Conservation (phyloP, 805 yeast species). For the Candida montana region DNA sequence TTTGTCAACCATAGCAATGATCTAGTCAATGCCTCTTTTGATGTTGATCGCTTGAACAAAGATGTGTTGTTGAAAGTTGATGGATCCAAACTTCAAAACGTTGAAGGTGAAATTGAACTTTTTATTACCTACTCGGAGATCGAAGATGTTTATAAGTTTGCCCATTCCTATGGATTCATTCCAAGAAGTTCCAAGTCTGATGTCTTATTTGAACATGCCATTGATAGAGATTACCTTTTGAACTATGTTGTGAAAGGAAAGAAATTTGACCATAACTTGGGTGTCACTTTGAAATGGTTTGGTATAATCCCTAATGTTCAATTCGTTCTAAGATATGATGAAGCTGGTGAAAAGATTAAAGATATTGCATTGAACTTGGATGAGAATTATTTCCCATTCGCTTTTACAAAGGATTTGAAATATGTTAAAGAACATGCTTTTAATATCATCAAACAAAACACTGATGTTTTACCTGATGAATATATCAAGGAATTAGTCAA, state of each 20-base stretch:
- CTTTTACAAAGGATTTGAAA: conserved; percentile 22
- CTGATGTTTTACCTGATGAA: conserved; percentile 10
- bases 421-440: conserved; percentile 18
- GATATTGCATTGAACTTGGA: conserved; percentile 25
- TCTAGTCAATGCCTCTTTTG: conserved; percentile 51
- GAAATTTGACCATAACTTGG: conserved; percentile 17
- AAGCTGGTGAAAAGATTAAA: conserved; percentile 9
- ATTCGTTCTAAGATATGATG: conserved; percentile 26
- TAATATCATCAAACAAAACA: conserved; percentile 12
- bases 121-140: conserved; percentile 40
- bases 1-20: conserved; percentile 56
- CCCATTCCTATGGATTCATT: conserved; percentile 41
- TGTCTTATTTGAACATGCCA: conserved; percentile 30
- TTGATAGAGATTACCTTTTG: conserved; percentile 22
- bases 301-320: conserved; percentile 36
- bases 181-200: conserved; percentile 26
- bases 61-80: conserved; percentile 38
- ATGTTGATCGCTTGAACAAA: conserved; percentile 40
- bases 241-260: conserved; percentile 8
- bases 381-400: conserved; percentile 30
- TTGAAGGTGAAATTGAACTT: conserved; percentile 28
- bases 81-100: conserved; percentile 7
- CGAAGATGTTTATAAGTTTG: conserved; percentile 38
- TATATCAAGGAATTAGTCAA: conserved; percentile 12
- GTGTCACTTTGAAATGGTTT: conserved; percentile 31